Base-by-base conservation (phyloP, 2,329 filamentous ascomycete genomes). In the Trichophyton mentagrophytes region DNA sequence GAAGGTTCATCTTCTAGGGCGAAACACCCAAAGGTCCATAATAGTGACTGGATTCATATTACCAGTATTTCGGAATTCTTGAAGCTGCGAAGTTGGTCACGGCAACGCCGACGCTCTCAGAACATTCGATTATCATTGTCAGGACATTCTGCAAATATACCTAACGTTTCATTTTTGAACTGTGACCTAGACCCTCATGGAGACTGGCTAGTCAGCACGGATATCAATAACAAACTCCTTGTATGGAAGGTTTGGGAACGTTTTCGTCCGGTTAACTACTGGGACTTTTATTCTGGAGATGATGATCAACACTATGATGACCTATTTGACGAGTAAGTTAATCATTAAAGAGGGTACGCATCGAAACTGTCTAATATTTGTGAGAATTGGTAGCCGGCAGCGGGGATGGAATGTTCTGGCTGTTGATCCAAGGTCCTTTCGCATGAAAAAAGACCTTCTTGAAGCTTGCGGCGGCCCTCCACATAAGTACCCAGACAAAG, bases 131-230 rank as follows among this genome's bases (percentile, higher is more conserved):
- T 78, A 46, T 73, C 69, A 13, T 74, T 78, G 44, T 67, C 62
- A 8, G 75, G 75, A 2, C 77, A 79, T 66, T 67, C 66, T 22
- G 67, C 71, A 7, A 85, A 86, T 65, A 82, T 85, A 17, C 83
- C 83, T 1, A 75, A 75, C 53, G 75, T 86, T 20, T 74, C 77
- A 0, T 85, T 86, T 67, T 77, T 82, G 62, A 85, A 85, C 63
- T 82, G 76, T 42, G 77, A 78, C 15, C 72, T 80, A 46, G 82
- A 85, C 65, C 74, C 77, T 0, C 72, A 77, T 27, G 82, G 80
- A 3, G 73, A 74, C 59, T 85, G 80, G 79, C 76, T 86, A 59
- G 68, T 82, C 30, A 82, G 80, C 60, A 81, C 79, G 9, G 80
- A 82, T 64, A 83, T 86, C 53, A 68, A 74, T 40, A 81, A 82